These are phyloP conservation scores for Phytophthora sojae DNA, from an alignment of 352 stramenopile species.

Conservation along the genomic window DNA sequence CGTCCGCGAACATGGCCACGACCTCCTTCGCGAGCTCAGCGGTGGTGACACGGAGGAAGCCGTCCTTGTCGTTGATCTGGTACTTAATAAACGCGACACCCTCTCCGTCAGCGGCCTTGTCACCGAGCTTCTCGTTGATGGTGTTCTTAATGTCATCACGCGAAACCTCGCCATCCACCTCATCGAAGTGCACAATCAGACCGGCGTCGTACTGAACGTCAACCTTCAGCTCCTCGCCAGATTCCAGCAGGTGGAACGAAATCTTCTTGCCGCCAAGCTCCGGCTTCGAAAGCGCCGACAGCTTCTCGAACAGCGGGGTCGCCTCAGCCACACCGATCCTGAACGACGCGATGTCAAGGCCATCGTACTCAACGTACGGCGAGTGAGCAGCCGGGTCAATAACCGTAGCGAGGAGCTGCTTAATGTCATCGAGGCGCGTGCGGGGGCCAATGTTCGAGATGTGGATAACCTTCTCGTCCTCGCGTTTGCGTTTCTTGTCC, in stretches of 20 bases:
- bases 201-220: slow-evolving; percentile 87
- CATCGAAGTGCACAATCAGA: slow-evolving; percentile 87
- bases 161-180: slow-evolving; percentile 79
- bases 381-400: slow-evolving; percentile 56
- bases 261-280: slow-evolving; percentile 83
- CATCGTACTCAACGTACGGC: slow-evolving; percentile 86
- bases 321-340: slow-evolving; percentile 58
- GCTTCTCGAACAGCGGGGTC: slow-evolving; percentile 77
- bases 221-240: slow-evolving; percentile 74
- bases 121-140: slow-evolving; percentile 85
- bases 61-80: slow-evolving; percentile 78
- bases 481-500: slow-evolving; percentile 80
- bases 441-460: slow-evolving; percentile 83
- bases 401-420: slow-evolving; percentile 75
- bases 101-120: slow-evolving; percentile 64
- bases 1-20: slow-evolving; percentile 64
- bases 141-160: slow-evolving; percentile 89
- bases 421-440: slow-evolving; percentile 84
- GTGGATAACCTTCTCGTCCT: slow-evolving; percentile 80
- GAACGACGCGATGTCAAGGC: slow-evolving; percentile 79
- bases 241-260: slow-evolving; percentile 76
- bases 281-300: slow-evolving; percentile 59
- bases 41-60: slow-evolving; percentile 67
- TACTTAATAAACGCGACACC: slow-evolving; percentile 90
- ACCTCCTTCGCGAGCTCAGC: slow-evolving; percentile 72